Evolutionary conservation across 306 rosid genomes (phyloP), one percentile per base, ranked within the genome.

Genomic region (Chamaecrista fasciculata): DNA sequence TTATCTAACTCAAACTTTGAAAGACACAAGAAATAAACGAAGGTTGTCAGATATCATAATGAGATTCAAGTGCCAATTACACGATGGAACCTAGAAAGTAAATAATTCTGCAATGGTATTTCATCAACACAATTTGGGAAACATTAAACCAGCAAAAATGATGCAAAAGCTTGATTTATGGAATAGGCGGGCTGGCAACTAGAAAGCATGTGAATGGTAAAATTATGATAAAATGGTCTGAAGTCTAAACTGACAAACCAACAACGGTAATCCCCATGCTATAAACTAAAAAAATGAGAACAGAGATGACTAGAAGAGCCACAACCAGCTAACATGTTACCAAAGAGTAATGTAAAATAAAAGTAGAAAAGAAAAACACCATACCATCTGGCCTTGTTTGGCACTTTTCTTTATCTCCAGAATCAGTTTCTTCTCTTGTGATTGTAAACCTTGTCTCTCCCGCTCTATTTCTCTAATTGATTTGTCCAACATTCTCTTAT

Each of bases 351-450:
- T 50, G 33, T 37, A 70, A 24, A 76, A 28, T 3, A 43, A 18
- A 63, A 64, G 2, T 36, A 57, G 16, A 49, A 61, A 47, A 76
- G 64, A 36, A 47, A 2, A 15, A 40, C 20, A 24, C 51, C 89
- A 31, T 62, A 91, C 97, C 96, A 91, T 88, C 79, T 91, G 97
- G 56, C 97, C 97, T 84, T 91, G 97, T 76, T 88, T 91, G 75
- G 96, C 96, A 71, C 89, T 88, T 82, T 88, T 91, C 96, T 91
- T 91, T 62, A 91, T 91, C 84, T 91, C 97, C 33, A 47, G 53
- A 76, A 91, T 91, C 51, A 91, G 80, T 74, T 88, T 91, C 89
- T 91, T 91, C 83, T 91, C 97, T 55, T 86, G 96, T 40, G 85
- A 40, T 72, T 91, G 97, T 46, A 91, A 85, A 16, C 81, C 82